Base-by-base conservation (phyloP, 2,329 filamentous ascomycete genomes). In the Polychaeton citri region DNA sequence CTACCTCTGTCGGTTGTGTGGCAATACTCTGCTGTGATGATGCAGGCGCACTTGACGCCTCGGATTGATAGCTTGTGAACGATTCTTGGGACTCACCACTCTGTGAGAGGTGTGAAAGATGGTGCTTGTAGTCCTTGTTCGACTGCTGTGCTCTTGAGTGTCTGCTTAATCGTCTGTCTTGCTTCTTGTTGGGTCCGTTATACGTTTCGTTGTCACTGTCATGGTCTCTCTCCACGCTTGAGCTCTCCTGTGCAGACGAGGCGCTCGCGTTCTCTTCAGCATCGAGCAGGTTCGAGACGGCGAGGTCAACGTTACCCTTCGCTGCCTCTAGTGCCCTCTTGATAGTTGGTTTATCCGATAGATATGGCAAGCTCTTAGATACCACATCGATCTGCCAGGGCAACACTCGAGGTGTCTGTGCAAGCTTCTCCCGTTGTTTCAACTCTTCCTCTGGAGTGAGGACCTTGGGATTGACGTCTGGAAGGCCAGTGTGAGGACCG, bases 361-460 rank as follows among this genome's bases (percentile, higher is more conserved):
- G 58, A 37, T 64, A 66, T 15, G 69, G 69, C 7, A 75, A 53
- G 3, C 66, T 66, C 43, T 64, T 63, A 35, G 62, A 55, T 6
- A 75, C 69, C 5, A 62, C 59, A 24, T 69, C 64, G 34, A 74
- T 66, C 58, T 71, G 71, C 70, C 69, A 74, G 2, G 68, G 65
- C 24, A 38, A 31, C 19, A 68, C 62, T 34, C 64, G 53, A 19
- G 60, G 61, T 50, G 46, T 52, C 31, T 55, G 52, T 36, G 54
- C 47, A 30, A 57, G 53, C 45, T 50, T 58, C 39, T 55, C 52
- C 40, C 54, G 52, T 40, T 59, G 55, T 30, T 49, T 53, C 33
- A 43, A 48, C 38, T 62, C 59, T 40, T 65, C 65, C 41, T 63
- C 59, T 1, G 57, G 48, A 43, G 53, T 52, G 41, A 62, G 50